Evolutionary conservation across 441 rosid genomes (phyloP).

Genomic region (Populus hybrid): DNA sequence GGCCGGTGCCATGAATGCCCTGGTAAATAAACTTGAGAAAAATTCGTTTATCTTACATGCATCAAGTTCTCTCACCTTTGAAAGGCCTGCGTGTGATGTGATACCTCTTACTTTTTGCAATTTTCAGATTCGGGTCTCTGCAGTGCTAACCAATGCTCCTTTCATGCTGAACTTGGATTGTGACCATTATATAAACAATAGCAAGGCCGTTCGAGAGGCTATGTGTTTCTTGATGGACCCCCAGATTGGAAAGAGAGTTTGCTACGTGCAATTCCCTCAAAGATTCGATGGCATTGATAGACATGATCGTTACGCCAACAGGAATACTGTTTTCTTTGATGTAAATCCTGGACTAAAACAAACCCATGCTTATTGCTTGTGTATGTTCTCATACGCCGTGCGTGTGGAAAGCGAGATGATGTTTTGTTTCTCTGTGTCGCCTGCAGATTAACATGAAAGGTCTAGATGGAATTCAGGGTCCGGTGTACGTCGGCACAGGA

Average conservation of each 20-base stretch:
- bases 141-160: conserved; percentile 88
- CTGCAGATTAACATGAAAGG: conserved; percentile 97
- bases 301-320: conserved; percentile 83
- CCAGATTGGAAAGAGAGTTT: conserved; percentile 67
- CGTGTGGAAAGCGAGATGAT: conserved; percentile 9
- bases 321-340: conserved; percentile 89
- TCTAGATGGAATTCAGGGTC: conserved; percentile 92
- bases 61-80: neutral
- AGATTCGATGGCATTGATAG: conserved; percentile 87
- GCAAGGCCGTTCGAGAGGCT: conserved; percentile 85
- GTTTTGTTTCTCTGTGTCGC: conserved; percentile 17
- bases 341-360: conserved; percentile 31
- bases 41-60: neutral
- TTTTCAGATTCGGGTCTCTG: conserved; percentile 77
- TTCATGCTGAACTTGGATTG: conserved; percentile 85
- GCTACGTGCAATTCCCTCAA: conserved; percentile 89
- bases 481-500: conserved; percentile 93
- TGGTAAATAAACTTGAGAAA: conserved; percentile 38
- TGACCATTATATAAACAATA: conserved; percentile 86
- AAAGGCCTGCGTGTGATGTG: neutral
- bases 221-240: conserved; percentile 98
- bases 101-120: neutral
- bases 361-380: neutral
- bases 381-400: neutral
- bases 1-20: conserved; percentile 92